These are phyloP conservation scores for Chaetomium olivaceum DNA, from an alignment of 2,329 filamentous ascomycete species.

Conservation along the genomic window DNA sequence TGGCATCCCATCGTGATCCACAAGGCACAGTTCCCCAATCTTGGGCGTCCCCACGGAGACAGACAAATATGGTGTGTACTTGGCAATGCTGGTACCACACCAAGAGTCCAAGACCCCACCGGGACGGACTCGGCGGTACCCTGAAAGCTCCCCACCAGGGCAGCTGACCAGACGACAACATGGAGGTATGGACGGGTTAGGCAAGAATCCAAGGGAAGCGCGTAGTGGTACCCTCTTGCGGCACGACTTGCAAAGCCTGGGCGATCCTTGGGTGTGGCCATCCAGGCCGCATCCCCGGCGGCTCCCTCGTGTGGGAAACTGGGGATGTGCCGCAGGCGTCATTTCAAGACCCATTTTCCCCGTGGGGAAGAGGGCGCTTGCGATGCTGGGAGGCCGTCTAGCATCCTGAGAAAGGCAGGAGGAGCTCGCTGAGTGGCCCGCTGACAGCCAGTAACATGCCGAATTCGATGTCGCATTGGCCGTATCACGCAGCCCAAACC, in stretches of 20 bases:
- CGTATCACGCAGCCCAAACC: slow-evolving; percentile 3
- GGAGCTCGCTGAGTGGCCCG: background rate
- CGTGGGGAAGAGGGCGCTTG: slow-evolving; percentile 19
- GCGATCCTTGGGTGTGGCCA: slow-evolving; percentile 8
- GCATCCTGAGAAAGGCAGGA: background rate
- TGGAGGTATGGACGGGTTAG: slow-evolving; percentile 28
- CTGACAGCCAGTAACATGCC: slow-evolving; percentile 2
- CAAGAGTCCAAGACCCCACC: slow-evolving; percentile 17
- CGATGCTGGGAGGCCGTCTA: background rate
- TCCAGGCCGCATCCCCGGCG: slow-evolving; percentile 10
- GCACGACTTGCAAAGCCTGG: slow-evolving; percentile 12
- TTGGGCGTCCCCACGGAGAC: background rate
- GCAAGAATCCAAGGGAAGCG: slow-evolving; percentile 26
- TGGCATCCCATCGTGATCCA: slow-evolving; percentile 5
- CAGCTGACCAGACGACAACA: slow-evolving; percentile 30
- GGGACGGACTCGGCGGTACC: background rate
- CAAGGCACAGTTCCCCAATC: background rate
- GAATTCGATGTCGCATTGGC: slow-evolving; percentile 6
- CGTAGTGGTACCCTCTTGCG: slow-evolving; percentile 15
- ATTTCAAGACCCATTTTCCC: slow-evolving; percentile 10
- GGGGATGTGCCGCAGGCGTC: background rate
- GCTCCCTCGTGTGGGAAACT: slow-evolving; percentile 4
- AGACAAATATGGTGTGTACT: slow-evolving; percentile 3
- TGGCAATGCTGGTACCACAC: slow-evolving; percentile 11
- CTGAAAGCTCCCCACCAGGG: background rate